These are phyloP conservation scores for Clarireedia homoeocarpa DNA, from an alignment of 2,329 filamentous ascomycete species.

Conservation along the genomic window DNA sequence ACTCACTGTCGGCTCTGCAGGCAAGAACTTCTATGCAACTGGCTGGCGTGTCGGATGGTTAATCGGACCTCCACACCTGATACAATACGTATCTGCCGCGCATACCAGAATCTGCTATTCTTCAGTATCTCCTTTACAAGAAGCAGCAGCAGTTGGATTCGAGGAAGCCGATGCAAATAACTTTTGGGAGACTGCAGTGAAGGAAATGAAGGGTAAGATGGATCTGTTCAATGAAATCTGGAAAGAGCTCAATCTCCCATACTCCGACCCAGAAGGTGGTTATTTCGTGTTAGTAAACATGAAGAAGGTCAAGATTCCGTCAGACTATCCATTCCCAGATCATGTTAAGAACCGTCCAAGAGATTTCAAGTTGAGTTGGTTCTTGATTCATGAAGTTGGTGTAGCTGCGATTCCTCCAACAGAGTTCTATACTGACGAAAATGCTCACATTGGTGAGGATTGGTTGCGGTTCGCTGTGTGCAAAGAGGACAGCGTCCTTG, in stretches of 20 bases:
- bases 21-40: constrained; percentile 97
- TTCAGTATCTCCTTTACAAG: constrained; percentile 86
- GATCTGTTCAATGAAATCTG: constrained; percentile 77
- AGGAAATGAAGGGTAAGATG: constrained; percentile 87
- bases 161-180: constrained; percentile 77
- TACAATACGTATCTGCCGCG: constrained; percentile 85
- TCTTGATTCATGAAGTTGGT: constrained; percentile 91
- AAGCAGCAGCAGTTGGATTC: constrained; percentile 88
- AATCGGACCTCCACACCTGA: constrained; percentile 79
- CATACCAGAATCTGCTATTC: constrained; percentile 97
- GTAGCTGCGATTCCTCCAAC: constrained; percentile 94
- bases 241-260: constrained; percentile 59
- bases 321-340: constrained; percentile 77
- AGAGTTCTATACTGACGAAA: constrained; percentile 87
- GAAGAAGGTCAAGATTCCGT: constrained; percentile 75
- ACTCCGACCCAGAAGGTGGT: constrained; percentile 77
- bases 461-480: constrained; percentile 95
- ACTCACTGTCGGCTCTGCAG: constrained; percentile 87
- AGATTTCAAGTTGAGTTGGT: constrained; percentile 94
- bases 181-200: constrained; percentile 80
- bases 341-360: constrained; percentile 80
- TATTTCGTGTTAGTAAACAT: constrained; percentile 98
- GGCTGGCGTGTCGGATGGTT: constrained; percentile 95
- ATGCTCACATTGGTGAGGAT: constrained; percentile 80
- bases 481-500: constrained; percentile 82